Evolutionary conservation across 208 protist species (phyloP).

Genomic region (Crithidia bombi): DNA sequence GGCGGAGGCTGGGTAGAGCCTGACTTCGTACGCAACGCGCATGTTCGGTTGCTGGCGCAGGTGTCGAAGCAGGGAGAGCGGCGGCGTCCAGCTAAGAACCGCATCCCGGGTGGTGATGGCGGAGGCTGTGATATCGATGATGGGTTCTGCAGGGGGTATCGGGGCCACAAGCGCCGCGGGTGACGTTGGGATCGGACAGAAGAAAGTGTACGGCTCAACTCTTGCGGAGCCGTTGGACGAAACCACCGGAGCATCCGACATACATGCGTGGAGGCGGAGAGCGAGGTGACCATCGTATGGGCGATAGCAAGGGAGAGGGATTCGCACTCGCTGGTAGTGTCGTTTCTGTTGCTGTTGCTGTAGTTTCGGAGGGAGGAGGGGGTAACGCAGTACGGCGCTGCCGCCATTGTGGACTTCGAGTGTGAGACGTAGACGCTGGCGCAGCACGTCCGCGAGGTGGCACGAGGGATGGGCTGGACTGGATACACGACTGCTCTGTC

Average conservation of each 20-base stretch:
- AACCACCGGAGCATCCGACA: background rate
- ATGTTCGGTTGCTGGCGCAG: slow-evolving; percentile 16
- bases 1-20: background rate
- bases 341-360: background rate
- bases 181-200: slow-evolving; percentile 4
- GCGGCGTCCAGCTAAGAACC: slow-evolving; percentile 21
- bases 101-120: slow-evolving; percentile 15
- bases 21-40: slow-evolving; percentile 6
- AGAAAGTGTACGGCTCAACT: background rate
- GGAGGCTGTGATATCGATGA: slow-evolving; percentile 13
- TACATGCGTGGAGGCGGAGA: slow-evolving; percentile 4
- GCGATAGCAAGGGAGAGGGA: slow-evolving; percentile 13
- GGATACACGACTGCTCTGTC: background rate
- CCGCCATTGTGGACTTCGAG: background rate
- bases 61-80: slow-evolving; percentile 16
- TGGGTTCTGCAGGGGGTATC: slow-evolving; percentile 20
- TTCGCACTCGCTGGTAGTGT: slow-evolving; percentile 7
- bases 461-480: background rate
- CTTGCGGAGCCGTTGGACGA: background rate
- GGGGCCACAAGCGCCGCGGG: background rate
- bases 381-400: slow-evolving; percentile 5
- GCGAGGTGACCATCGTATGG: slow-evolving; percentile 15
- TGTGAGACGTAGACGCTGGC: slow-evolving; percentile 3
- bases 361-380: background rate
- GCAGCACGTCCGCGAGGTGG: background rate